These are phyloP conservation scores for Cymbopogon citratus DNA, from an alignment of 176 grass and related monocot genomes.

Conservation along the genomic window DNA sequence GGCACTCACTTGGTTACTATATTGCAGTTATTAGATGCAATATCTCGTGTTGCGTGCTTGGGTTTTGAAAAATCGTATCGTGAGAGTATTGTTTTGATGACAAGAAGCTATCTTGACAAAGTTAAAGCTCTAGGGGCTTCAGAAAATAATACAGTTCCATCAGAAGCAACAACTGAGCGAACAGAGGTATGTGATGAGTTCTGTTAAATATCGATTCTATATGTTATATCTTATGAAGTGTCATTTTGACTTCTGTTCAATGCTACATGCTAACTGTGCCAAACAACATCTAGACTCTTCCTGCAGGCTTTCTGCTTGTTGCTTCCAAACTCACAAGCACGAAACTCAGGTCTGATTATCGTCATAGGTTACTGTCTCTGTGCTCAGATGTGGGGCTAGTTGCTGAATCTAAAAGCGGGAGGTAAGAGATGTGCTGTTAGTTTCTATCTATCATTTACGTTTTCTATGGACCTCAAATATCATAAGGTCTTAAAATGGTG, in stretches of 20 bases:
- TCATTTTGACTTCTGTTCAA: constrained; percentile 23
- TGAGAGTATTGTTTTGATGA: constrained; percentile 98
- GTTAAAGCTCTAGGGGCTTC: constrained; percentile 66
- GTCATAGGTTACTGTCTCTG: constrained; percentile 86
- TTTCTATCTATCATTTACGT: constrained; percentile 17
- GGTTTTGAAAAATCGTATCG: constrained; percentile 99
- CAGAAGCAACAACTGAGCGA: constrained; percentile 83
- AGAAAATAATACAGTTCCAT: constrained; percentile 62
- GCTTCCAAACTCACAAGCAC: constrained; percentile 79
- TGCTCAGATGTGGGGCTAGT: constrained; percentile 99
- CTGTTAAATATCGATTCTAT: constrained; percentile 13
- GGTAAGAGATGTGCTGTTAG: constrained; percentile 44
- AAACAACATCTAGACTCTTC: constrained; percentile 78
- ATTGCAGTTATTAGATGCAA: constrained; percentile 83
- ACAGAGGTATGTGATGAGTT: constrained; percentile 53
- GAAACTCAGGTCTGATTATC: constrained; percentile 91
- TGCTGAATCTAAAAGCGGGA: constrained; percentile 92
- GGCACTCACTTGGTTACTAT: constrained; percentile 31
- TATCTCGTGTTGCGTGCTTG: constrained; percentile 93
- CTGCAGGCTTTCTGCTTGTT: constrained; percentile 92
- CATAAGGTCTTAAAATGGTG: background rate
- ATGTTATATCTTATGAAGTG: constrained; percentile 14
- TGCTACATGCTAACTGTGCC: constrained; percentile 53
- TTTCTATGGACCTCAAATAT: constrained; percentile 9
- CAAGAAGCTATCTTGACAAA: constrained; percentile 99